Percentiles rank a stretch among this genome's conserved stretches.
Evolutionary conservation across 164 flowering plant genomes (phyloP).

Genomic region (Protea cynaroides): DNA sequence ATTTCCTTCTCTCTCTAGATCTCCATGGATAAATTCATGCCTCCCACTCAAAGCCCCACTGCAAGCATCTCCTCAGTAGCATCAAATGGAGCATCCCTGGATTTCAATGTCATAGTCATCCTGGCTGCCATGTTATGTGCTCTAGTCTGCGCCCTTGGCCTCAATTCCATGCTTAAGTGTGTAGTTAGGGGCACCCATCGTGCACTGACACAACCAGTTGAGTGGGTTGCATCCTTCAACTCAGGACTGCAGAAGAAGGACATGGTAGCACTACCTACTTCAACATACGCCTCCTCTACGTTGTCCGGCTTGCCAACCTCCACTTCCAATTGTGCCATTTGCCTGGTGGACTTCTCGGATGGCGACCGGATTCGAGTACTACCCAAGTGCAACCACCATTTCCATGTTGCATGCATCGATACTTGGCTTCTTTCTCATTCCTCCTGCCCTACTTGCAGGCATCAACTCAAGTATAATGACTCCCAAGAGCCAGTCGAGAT

Average conservation of each 20-base stretch:
- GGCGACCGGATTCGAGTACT: conserved; percentile 29
- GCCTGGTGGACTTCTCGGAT: conserved; percentile 28
- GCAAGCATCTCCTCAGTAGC: not conserved
- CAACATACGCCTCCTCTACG: conserved; percentile 18
- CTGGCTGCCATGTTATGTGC: conserved; percentile 32
- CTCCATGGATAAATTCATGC: conserved; percentile 8
- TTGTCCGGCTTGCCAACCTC: conserved; percentile 9
- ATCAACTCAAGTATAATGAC: conserved; percentile 10
- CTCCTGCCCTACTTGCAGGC: conserved; percentile 40
- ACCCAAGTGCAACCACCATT: conserved; percentile 32
- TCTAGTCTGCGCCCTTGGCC: conserved; percentile 32
- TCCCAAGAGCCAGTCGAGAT: not conserved
- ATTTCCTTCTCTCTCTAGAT: not conserved
- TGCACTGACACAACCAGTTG: conserved; percentile 21
- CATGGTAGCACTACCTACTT: conserved; percentile 29
- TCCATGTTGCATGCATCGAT: conserved; percentile 34
- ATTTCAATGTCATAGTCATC: conserved; percentile 22
- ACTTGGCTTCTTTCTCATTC: conserved; percentile 37
- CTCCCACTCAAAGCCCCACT: conserved; percentile 11
- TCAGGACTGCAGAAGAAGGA: conserved; percentile 33
- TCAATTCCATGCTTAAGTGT: conserved; percentile 31
- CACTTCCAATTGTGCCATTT: conserved; percentile 28
- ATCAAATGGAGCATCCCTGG: conserved; percentile 1
- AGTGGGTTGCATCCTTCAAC: conserved; percentile 21
- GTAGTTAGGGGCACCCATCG: conserved; percentile 26